A percentile compares a stretch with the other conserved stretches of the same genome.
phyloP scores from a whole-genome alignment of 805 yeast species.

The Kazachstania africana region DNA sequence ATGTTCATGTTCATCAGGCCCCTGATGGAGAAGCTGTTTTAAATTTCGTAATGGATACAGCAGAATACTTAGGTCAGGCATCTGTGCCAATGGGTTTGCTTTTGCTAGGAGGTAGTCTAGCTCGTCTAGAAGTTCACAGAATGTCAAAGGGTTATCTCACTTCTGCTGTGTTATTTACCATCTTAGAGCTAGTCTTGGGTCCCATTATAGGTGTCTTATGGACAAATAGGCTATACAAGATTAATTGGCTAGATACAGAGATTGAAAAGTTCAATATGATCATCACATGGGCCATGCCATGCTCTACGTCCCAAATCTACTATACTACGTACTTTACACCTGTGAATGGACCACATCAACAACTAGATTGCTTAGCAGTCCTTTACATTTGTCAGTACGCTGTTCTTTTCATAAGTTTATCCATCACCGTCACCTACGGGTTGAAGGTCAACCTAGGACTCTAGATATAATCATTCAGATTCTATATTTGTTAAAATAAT shows the following conservation, averaged over 20 bases:
- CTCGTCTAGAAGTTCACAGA: conserved; percentile 49
- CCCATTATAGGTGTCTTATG: conserved; percentile 73
- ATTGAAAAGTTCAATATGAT: conserved; percentile 64
- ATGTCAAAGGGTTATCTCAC: conserved; percentile 54
- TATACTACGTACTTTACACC: conserved; percentile 83
- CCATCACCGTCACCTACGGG: conserved; percentile 57
- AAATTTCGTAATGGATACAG: conserved; percentile 72
- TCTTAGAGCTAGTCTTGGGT: conserved; percentile 48
- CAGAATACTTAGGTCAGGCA: conserved; percentile 73
- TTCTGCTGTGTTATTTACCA: conserved; percentile 45
- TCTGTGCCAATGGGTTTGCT: conserved; percentile 80
- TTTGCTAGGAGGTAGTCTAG: conserved; percentile 77
- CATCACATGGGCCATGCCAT: conserved; percentile 69
- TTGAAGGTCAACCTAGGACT: conserved; percentile 23
- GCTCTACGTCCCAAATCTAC: conserved; percentile 80
- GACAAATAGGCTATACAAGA: conserved; percentile 43
- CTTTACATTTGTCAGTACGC: conserved; percentile 57
- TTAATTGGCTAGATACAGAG: conserved; percentile 50
- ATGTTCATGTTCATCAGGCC: conserved; percentile 48
- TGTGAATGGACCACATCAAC: conserved; percentile 38
- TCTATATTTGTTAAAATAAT: no score
- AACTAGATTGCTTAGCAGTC: conserved; percentile 74
- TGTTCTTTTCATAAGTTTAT: conserved; percentile 51
- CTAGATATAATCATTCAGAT: no score
- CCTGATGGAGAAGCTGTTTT: conserved; percentile 81